These are phyloP conservation scores for Nidula microcarpa DNA, from an alignment of 768 basidiomycete species.

Conservation along the genomic window DNA sequence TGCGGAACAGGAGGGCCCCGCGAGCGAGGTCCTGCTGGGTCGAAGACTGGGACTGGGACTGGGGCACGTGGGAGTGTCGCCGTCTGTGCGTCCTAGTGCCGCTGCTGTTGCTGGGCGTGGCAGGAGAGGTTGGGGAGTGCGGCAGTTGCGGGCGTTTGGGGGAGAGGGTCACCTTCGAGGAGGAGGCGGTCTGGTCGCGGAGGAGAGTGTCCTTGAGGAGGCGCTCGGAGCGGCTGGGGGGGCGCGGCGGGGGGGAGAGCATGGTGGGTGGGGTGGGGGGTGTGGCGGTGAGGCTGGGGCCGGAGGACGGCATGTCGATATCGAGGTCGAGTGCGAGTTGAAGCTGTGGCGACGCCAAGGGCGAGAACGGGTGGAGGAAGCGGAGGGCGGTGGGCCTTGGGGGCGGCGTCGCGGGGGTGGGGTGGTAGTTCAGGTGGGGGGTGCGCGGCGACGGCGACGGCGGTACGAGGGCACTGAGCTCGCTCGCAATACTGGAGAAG, in stretches of 20 bases:
- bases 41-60: neutral
- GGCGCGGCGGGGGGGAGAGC: constrained; percentile 20
- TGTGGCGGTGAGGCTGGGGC: neutral
- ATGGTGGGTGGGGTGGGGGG: neutral
- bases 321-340: no score
- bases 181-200: constrained; percentile 32
- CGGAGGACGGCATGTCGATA: neutral
- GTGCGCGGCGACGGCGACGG: neutral
- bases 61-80: constrained; percentile 23
- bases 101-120: neutral
- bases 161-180: constrained; percentile 1
- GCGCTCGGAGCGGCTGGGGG: constrained; percentile 50
- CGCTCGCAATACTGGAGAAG: neutral
- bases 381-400: neutral
- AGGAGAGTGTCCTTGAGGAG: constrained; percentile 54
- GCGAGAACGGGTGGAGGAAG: neutral
- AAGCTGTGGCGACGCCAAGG: neutral
- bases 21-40: neutral
- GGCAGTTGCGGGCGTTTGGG: neutral
- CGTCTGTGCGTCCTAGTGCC: constrained; percentile 10
- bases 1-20: neutral
- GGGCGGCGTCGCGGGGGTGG: neutral
- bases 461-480: neutral
- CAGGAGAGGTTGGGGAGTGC: neutral
- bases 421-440: neutral